Evolutionary conservation across 176 grass and related monocot species (phyloP).

Genomic region (Paspalum vaginatum): DNA sequence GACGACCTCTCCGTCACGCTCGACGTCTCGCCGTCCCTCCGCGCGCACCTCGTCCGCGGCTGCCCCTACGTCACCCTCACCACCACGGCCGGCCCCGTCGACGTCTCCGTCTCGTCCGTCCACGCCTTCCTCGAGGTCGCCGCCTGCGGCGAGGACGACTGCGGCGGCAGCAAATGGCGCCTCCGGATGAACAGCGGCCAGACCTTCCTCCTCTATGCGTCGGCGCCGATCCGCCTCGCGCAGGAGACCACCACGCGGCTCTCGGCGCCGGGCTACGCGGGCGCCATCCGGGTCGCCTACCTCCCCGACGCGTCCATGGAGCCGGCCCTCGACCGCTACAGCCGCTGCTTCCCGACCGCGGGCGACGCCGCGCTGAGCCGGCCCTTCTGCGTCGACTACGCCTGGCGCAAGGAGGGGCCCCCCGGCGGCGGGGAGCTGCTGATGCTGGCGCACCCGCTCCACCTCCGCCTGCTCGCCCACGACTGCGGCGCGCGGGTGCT

Average conservation of each 20-base stretch:
- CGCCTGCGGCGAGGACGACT: constrained; percentile 38
- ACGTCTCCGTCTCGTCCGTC: constrained; percentile 71
- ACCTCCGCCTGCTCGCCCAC: constrained; percentile 67
- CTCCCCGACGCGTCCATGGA: constrained; percentile 70
- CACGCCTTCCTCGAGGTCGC: constrained; percentile 73
- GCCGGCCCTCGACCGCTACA: constrained; percentile 65
- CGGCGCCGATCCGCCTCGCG: constrained; percentile 57
- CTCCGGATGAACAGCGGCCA: constrained; percentile 85
- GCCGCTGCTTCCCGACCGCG: constrained; percentile 71
- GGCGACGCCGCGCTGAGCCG: constrained; percentile 63
- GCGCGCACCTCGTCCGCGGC: constrained; percentile 79
- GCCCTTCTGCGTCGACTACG: constrained; percentile 80
- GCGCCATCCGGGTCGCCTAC: constrained; percentile 65
- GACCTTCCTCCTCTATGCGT: constrained; percentile 90
- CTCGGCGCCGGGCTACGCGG: constrained; percentile 52
- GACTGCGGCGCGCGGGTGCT: constrained; percentile 47
- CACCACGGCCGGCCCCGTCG: constrained; percentile 43
- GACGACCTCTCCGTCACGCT: constrained; percentile 92
- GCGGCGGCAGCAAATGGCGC: constrained; percentile 60
- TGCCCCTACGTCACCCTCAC: constrained; percentile 78
- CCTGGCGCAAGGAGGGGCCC: constrained; percentile 67
- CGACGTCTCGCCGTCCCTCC: constrained; percentile 67
- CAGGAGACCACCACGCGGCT: constrained; percentile 51
- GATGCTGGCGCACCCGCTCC: constrained; percentile 88
- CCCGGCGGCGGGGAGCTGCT: constrained; percentile 60